Evolutionary conservation across 345 rosid species (phyloP), one percentile per base, ranked within the genome.

Genomic region (Brassica carinata): DNA sequence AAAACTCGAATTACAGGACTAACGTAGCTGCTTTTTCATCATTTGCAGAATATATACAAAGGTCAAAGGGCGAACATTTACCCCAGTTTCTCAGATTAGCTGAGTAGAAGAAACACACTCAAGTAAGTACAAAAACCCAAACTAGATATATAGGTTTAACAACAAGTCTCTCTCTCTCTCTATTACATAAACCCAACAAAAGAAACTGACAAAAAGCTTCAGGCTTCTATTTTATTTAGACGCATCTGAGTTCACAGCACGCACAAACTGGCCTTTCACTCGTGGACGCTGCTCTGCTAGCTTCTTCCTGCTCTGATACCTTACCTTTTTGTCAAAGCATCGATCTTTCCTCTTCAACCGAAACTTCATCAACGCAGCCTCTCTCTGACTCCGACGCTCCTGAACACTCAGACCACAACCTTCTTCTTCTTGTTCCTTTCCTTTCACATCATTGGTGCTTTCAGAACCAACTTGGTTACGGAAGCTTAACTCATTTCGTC

Each of bases 191-290:
- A 31, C 34, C 34, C 5, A 31, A 31, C 8, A 34, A 34, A 34
- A 34, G 38, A 34, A 34, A 38, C 45, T 38, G 45, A 38, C 45
- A 38, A 8, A 38, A 38, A 14, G 67, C 23, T 33, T 74, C 65
- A 74, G 3, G 58, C 55, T 75, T 75, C 15, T 38, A 38, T 13
- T 15, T 76, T 5, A 5, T 29, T 71, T 70, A 30, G 80, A 81
- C 8, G 84, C 8, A 53, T 81, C 80, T 65, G 77, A 61, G 53
- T 68, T 79, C 1, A 51, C 30, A 0, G 81, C 71, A 73, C 96
- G 91, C 72, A 93, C 91, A 83, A 93, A 91, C 76, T 93, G 98
- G 31, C 98, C 98, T 83, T 84, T 93, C 64, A 93, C 96, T 48
- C 94, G 78, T 38, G 98, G 98, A 40, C 93, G 94, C 79, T 90